These are phyloP conservation scores for Salix arbutifolia DNA, from an alignment of 345 rosid genomes.

Conservation along the genomic window DNA sequence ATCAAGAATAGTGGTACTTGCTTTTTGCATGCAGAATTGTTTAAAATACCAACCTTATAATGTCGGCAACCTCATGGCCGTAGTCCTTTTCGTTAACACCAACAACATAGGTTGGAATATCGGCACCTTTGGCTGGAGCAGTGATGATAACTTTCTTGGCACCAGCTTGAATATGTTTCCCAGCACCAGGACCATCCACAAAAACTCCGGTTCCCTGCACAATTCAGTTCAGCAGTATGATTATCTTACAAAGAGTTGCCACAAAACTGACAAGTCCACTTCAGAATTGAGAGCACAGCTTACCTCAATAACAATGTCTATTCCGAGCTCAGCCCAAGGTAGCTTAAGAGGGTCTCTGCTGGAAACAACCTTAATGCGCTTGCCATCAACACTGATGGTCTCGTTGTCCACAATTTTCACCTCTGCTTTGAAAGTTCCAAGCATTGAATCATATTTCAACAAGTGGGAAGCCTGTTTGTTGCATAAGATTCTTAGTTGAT, in stretches of 20 bases:
- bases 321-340: slow-evolving; percentile 97
- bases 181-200: slow-evolving; percentile 99
- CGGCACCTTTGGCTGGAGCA: slow-evolving; percentile 98
- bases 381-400: slow-evolving; percentile 91
- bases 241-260: background rate
- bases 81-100: slow-evolving; percentile 93
- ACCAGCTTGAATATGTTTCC: slow-evolving; percentile 98
- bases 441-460: slow-evolving; percentile 92
- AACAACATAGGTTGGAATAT: slow-evolving; percentile 89
- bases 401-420: slow-evolving; percentile 73
- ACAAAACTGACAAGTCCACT: background rate
- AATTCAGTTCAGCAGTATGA: background rate
- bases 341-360: slow-evolving; percentile 94
- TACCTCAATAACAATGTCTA: slow-evolving; percentile 97
- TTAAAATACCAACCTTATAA: slow-evolving; percentile 54
- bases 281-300: background rate
- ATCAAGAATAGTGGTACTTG: background rate
- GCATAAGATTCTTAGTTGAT: background rate
- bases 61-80: slow-evolving; percentile 65
- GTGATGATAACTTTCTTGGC: slow-evolving; percentile 96
- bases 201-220: slow-evolving; percentile 94
- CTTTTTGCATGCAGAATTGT: background rate
- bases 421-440: slow-evolving; percentile 91
- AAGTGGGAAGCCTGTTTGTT: slow-evolving; percentile 82
- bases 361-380: slow-evolving; percentile 78